Percentiles rank a stretch among this genome's conserved stretches.
These are phyloP conservation scores for Punctularia strigosozonata DNA, from an alignment of 768 basidiomycete genomes.

Conservation along the genomic window DNA sequence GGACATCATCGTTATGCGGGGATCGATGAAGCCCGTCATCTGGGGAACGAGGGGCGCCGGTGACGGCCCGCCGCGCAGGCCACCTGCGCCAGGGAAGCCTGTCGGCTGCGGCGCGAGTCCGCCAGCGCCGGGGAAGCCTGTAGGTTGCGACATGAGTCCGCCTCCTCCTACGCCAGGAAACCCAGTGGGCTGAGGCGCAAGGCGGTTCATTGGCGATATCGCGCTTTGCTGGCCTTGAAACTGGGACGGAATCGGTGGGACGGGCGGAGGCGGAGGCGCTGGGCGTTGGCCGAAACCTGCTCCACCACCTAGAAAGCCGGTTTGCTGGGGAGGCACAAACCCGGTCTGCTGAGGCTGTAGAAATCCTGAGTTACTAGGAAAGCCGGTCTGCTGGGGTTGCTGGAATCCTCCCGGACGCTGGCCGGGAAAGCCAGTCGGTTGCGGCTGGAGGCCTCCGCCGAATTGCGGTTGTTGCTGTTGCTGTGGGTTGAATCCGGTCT, in stretches of 20 bases:
- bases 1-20: slow-evolving; percentile 81
- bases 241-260: slow-evolving; percentile 51
- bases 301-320: slow-evolving; percentile 17
- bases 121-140: slow-evolving; percentile 41
- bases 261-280: slow-evolving; percentile 44
- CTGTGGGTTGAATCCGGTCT: slow-evolving; percentile 52
- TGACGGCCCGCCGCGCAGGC: slow-evolving; percentile 11
- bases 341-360: slow-evolving; percentile 30
- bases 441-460: slow-evolving; percentile 37
- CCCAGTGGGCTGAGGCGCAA: slow-evolving; percentile 32
- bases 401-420: slow-evolving; percentile 30
- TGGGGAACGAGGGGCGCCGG: slow-evolving; percentile 51
- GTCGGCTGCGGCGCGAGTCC: slow-evolving; percentile 42
- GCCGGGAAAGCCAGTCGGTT: slow-evolving; percentile 45
- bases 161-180: slow-evolving; percentile 24
- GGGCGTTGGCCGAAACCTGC: slow-evolving; percentile 25
- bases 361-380: slow-evolving; percentile 25
- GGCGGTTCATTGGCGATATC: slow-evolving; percentile 20
- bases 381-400: slow-evolving; percentile 54
- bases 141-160: slow-evolving; percentile 38
- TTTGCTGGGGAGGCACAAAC: slow-evolving; percentile 21
- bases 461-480: slow-evolving; percentile 32
- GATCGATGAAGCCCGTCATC: slow-evolving; percentile 72
- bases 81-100: slow-evolving; percentile 37
- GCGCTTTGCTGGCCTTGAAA: slow-evolving; percentile 42